Conservation (phyloP, 2,329 filamentous ascomycete genomes). For the Aspergillus sp. region DNA sequence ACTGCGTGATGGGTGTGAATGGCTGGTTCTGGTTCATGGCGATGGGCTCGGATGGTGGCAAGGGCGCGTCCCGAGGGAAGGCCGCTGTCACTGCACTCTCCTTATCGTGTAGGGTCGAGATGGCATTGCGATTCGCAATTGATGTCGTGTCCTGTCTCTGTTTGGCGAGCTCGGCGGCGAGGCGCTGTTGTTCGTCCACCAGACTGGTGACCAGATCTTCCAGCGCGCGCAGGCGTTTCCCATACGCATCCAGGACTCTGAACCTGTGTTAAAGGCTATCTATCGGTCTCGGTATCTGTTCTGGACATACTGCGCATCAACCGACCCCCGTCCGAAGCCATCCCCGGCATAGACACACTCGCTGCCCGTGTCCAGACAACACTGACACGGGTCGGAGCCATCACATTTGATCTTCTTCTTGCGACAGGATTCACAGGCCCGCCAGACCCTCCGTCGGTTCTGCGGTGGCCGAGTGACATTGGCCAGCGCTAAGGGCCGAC, state of each 20-base stretch:
- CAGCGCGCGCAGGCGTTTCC: conserved; percentile 5
- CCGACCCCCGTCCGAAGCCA: conserved; percentile 10
- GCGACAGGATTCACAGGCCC: conserved; percentile 22
- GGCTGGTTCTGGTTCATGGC: background rate
- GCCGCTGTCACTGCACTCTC: background rate
- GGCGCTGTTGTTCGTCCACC: conserved; percentile 4
- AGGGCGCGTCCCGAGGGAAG: background rate
- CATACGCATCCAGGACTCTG: conserved; percentile 2
- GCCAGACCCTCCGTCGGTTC: conserved; percentile 19
- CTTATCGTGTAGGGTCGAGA: background rate
- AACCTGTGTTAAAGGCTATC: background rate
- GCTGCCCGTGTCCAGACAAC: conserved; percentile 10
- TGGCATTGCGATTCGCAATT: background rate
- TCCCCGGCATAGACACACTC: conserved; percentile 17
- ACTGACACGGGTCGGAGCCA: conserved; percentile 22
- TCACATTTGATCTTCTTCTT: conserved; percentile 24
- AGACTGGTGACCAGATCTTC: conserved; percentile 7
- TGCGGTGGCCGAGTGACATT: conserved; percentile 5
- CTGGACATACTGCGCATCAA: conserved; percentile 14
- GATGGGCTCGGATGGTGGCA: background rate
- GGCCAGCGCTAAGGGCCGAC: conserved; percentile 2
- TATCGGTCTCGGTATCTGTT: background rate
- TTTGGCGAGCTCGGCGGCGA: background rate
- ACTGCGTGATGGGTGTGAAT: background rate
- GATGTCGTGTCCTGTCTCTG: background rate